Conservation (phyloP, 176 grass and related monocot species). For the Avena eriantha region DNA sequence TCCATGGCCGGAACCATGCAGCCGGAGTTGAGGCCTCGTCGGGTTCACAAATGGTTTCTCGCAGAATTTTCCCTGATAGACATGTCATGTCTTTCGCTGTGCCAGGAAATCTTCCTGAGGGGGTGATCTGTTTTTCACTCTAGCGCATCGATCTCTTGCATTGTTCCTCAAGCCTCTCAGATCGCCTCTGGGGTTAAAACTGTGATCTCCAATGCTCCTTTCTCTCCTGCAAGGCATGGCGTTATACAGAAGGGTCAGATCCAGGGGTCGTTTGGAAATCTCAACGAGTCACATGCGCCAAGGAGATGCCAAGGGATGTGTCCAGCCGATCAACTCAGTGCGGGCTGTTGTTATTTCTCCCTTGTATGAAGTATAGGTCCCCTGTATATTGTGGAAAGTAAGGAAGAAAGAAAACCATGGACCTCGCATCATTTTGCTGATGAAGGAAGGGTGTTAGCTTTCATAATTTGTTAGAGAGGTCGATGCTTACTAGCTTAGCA, state of each 20-base stretch:
- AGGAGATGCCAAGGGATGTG: constrained; percentile 49
- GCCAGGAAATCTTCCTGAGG: constrained; percentile 83
- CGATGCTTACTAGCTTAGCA: constrained; percentile 54
- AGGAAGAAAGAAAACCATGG: constrained; percentile 40
- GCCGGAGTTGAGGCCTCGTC: constrained; percentile 55
- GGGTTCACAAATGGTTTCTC: constrained; percentile 49
- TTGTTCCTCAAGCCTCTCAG: constrained; percentile 31
- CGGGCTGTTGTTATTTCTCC: constrained; percentile 52
- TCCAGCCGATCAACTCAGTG: constrained; percentile 61
- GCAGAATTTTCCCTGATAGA: constrained; percentile 73
- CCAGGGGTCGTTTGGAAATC: constrained; percentile 40
- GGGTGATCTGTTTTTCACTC: constrained; percentile 64
- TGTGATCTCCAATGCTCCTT: constrained; percentile 46
- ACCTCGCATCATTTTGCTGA: constrained; percentile 64
- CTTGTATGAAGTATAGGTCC: constrained; percentile 66
- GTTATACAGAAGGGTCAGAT: constrained; percentile 43
- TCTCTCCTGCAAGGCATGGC: constrained; percentile 60
- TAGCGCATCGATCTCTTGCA: constrained; percentile 57
- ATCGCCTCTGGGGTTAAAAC: constrained; percentile 14
- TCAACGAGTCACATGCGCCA: constrained; percentile 34
- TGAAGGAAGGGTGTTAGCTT: constrained; percentile 59
- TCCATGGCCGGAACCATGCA: constrained; percentile 75
- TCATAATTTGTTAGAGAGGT: constrained; percentile 59
- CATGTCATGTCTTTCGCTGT: constrained; percentile 67
- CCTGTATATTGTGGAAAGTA: constrained; percentile 87